These are phyloP conservation scores for Tilletiaria anomala DNA, from an alignment of 1,284 basidiomycete species.

Conservation along the genomic window DNA sequence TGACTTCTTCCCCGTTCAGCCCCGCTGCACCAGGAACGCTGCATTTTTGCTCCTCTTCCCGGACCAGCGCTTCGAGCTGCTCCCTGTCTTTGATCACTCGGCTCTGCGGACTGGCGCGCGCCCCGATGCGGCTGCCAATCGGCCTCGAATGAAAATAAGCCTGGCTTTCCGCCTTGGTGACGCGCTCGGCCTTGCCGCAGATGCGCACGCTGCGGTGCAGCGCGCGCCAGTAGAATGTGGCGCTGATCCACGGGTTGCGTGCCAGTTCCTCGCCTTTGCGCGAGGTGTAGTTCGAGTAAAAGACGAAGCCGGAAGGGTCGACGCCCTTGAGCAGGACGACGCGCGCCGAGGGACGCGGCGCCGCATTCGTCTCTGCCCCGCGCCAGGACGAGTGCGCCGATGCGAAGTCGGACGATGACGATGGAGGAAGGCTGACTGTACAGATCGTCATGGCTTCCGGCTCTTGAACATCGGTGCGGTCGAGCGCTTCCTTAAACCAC, in stretches of 20 bases:
- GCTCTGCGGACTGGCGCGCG: conserved; percentile 84
- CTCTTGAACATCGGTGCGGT: conserved; percentile 18
- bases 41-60: conserved; percentile 53
- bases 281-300: conserved; percentile 90
- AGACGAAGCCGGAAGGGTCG: conserved; percentile 58
- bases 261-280: conserved; percentile 71
- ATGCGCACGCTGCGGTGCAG: conserved; percentile 68
- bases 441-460: conserved; percentile 37
- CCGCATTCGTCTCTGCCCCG: conserved; percentile 3
- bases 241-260: conserved; percentile 53
- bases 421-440: conserved; percentile 9
- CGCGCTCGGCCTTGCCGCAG: conserved; percentile 66
- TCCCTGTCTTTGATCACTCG: conserved; percentile 55
- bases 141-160: conserved; percentile 76
- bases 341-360: conserved; percentile 56
- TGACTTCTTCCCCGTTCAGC: conserved; percentile 37
- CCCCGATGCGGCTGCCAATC: conserved; percentile 68
- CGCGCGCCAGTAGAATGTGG: conserved; percentile 85
- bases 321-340: conserved; percentile 79
- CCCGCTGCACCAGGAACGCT: conserved; percentile 42
- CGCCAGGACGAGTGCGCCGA: too few species aligned
- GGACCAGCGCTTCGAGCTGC: conserved; percentile 50
- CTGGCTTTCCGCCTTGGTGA: conserved; percentile 56
- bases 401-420: background rate
- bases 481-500: conserved; percentile 28